Base-by-base conservation (phyloP, 2,329 filamentous ascomycete species). In the Stemphylium vesicarium region DNA sequence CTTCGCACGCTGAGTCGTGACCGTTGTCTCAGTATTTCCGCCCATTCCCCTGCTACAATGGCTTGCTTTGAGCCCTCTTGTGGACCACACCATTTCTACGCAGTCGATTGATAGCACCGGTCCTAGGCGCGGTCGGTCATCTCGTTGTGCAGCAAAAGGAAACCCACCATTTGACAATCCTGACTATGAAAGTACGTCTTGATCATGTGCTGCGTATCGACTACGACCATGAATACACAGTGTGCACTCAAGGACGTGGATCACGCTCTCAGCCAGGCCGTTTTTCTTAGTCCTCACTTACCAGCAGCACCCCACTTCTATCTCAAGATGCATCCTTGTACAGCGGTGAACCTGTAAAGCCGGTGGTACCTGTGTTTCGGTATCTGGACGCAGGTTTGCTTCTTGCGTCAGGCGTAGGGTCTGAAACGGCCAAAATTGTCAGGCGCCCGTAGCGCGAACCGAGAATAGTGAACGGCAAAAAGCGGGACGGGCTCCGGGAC, bases 401-500 rank as follows among this genome's bases (percentile, higher is more conserved):
- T 50, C 32, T 51, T 40, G 47, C 41, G 36, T 40, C 47, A 51
- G 24, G 41, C 18, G 31, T 26, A 18, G 36, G n/a, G 47, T 36
- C 40, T 51, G 52, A 55, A 55, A 55, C 52, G 33, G 15, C 46
- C 35, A 35, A 44, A n/a, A 29, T 12, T 13, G 46, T 36, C 45
- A 29, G 20, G 51, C 38, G 18, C 29, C 36, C 26, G 26, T 39
- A 29, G 36, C 16, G 18, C n/a, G 22, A 53, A 31, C 39, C n/a
- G 48, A 53, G 18, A 50, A 41, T 50, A 26, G 15, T 16, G 13
- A 24, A 20, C 39, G 45, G 36, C 22, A 42, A 26, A 40, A 50
- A 26, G 31, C 37, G 50, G 50, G 44, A 53, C 37, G 44, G 13
- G 33, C 50, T 43, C 50, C 36, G 20, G 33, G 32, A 16, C 44